Conservation (phyloP, 441 rosid genomes). For the Cnidoscolus chayamansa region DNA sequence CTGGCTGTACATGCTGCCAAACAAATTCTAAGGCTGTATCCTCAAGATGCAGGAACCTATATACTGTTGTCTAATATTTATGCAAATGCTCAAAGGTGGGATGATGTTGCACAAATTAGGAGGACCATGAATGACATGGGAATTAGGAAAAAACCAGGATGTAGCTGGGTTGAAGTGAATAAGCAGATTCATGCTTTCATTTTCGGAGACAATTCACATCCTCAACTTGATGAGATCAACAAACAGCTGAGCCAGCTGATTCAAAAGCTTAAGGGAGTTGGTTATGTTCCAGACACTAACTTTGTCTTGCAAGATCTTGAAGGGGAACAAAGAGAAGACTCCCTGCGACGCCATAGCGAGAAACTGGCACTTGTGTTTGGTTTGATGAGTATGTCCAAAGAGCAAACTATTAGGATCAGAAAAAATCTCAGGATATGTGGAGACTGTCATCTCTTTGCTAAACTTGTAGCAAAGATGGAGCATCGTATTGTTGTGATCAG, state of each 20-base stretch:
- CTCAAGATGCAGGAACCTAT: slow-evolving; percentile 66
- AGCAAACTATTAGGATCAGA: slow-evolving; percentile 53
- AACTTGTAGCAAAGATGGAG: slow-evolving; percentile 54
- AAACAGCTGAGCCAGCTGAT: slow-evolving; percentile 39
- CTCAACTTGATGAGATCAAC: slow-evolving; percentile 43
- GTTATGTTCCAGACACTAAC: slow-evolving; percentile 65
- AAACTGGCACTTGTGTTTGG: slow-evolving; percentile 64
- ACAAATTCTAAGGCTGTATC: slow-evolving; percentile 49
- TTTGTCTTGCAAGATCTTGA: slow-evolving; percentile 65
- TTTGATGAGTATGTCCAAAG: slow-evolving; percentile 43
- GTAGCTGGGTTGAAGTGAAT: slow-evolving; percentile 74
- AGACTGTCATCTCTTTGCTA: slow-evolving; percentile 61
- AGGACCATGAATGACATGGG: slow-evolving; percentile 48
- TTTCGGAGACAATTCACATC: slow-evolving; percentile 59
- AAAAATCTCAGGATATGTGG: slow-evolving; percentile 79
- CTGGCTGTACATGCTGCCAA: slow-evolving; percentile 54
- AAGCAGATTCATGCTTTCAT: slow-evolving; percentile 65
- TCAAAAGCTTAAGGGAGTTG: slow-evolving; percentile 40
- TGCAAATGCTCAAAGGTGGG: slow-evolving; percentile 65
- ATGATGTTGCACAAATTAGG: slow-evolving; percentile 50
- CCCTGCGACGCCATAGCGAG: slow-evolving; percentile 63
- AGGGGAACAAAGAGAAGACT: slow-evolving; percentile 66
- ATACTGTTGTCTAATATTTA: slow-evolving; percentile 66
- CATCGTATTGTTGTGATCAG: slow-evolving; percentile 41
- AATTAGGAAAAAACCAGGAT: slow-evolving; percentile 64